These are phyloP conservation scores for Erysimum cheiri DNA, from an alignment of 441 rosid genomes.

Conservation along the genomic window DNA sequence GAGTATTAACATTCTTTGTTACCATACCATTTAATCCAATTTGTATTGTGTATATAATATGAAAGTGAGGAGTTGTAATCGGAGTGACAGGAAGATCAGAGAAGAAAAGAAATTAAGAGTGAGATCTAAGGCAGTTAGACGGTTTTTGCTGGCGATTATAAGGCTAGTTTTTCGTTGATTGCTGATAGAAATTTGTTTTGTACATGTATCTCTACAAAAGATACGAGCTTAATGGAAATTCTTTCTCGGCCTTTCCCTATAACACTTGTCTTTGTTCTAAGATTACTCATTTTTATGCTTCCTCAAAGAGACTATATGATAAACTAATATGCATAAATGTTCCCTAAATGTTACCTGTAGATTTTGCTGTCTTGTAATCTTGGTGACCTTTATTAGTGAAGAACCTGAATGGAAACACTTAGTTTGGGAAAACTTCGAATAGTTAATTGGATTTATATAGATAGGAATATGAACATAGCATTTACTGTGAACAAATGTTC, in stretches of 20 bases:
- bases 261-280: constrained; percentile 25
- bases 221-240: constrained; percentile 41
- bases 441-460: neutral
- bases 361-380: constrained; percentile 5
- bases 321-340: constrained; percentile 17
- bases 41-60: constrained; percentile 23
- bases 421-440: neutral
- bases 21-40: constrained; percentile 11
- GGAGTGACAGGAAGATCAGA: constrained; percentile 43
- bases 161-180: constrained; percentile 42
- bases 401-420: constrained; percentile 8
- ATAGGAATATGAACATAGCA: constrained; percentile 20
- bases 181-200: constrained; percentile 27
- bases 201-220: constrained; percentile 30
- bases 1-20: constrained; percentile 33
- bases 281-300: neutral
- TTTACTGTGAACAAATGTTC: constrained; percentile 27
- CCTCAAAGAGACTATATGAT: constrained; percentile 24
- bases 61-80: constrained; percentile 39
- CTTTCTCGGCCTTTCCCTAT: constrained; percentile 45
- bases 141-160: constrained; percentile 45
- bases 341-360: constrained; percentile 26
- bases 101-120: constrained; percentile 18
- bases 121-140: constrained; percentile 34
- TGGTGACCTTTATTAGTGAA: neutral